phyloP scores from a whole-genome alignment of 495 filamentous ascomycete species.

The Tricharina praecox region DNA sequence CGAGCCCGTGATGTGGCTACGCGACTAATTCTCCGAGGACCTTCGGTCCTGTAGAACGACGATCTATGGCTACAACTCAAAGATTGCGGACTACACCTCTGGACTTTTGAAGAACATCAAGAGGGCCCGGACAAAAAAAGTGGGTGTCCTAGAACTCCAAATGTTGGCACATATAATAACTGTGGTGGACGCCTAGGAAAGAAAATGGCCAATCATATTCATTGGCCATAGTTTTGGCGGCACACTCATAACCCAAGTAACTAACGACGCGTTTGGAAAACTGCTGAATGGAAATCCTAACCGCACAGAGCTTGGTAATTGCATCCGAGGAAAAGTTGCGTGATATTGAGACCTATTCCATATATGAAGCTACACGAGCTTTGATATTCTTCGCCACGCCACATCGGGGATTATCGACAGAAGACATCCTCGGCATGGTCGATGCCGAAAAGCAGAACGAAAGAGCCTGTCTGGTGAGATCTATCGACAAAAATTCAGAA shows the following conservation, averaged over 20 bases:
- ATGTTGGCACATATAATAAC: neutral
- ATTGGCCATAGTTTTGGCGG: slow-evolving; percentile 6
- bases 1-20: slow-evolving; percentile 6
- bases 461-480: neutral
- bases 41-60: slow-evolving; percentile 10
- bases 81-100: slow-evolving; percentile 3
- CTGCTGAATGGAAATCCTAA: too few species aligned
- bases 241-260: slow-evolving; percentile 10
- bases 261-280: neutral
- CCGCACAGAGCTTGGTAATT: neutral
- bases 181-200: too few species aligned
- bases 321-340: neutral
- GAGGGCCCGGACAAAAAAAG: slow-evolving; percentile 2
- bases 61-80: slow-evolving; percentile 6
- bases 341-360: neutral
- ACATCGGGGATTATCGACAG: neutral
- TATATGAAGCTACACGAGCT: slow-evolving; percentile 1
- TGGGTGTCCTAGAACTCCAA: neutral
- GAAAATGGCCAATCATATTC: neutral
- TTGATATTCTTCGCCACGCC: slow-evolving; percentile 7
- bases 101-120: slow-evolving; percentile 6
- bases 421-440: slow-evolving; percentile 12
- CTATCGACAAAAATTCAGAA: neutral
- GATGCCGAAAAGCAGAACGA: neutral
- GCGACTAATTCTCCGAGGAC: slow-evolving; percentile 5